Base-by-base conservation (phyloP, 2,329 filamentous ascomycete genomes). In the Parascedosporium putredinis region DNA sequence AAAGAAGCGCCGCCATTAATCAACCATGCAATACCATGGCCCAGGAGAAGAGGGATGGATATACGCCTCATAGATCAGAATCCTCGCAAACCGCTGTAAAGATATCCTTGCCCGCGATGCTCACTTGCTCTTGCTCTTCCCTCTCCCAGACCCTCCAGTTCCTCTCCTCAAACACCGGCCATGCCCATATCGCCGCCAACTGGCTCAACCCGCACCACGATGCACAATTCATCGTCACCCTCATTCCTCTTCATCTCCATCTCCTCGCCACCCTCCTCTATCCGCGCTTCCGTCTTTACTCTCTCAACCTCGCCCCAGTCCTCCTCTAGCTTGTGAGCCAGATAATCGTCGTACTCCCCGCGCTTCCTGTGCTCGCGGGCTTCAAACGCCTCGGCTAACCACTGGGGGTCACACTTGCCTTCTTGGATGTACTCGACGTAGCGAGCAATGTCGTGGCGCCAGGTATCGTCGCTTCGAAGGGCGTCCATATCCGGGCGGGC, bases 331-430 rank as follows among this genome's bases (percentile, higher is more conserved):
- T 68, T 68, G 2, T 60, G 56, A 8, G 65, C 59, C 25, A 76
- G 60, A 47, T 67, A 71, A 3, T 69, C 67, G 51, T 78, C 69
- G 52, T 76, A 80, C 2, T 72, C 64, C 4, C 77, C 77, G 1
- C 63, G 58, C 47, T 62, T 65, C 50, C 75, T 71, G 57, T 67
- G 64, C 49, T 68, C 64, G 53, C 78, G 73, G 1, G 77, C 76
- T 3, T 59, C 59, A 65, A 72, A 78, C 1, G 77, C 76, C 50
- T 72, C 65, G 14, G 58, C 62, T 6, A 81, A 67, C 76, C 76
- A 80, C 12, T 68, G 66, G 1, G 68, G 66, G 54, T 79, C 74
- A 51, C 78, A 73, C 29, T 67, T 68, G 3, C 76, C 76, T 31
- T 64, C 60, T 4, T 59, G 54, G 16, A 80, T 60, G 53, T 74